phyloP scores from a whole-genome alignment of 208 protist genomes.

The Tritrichomonas musculus region DNA sequence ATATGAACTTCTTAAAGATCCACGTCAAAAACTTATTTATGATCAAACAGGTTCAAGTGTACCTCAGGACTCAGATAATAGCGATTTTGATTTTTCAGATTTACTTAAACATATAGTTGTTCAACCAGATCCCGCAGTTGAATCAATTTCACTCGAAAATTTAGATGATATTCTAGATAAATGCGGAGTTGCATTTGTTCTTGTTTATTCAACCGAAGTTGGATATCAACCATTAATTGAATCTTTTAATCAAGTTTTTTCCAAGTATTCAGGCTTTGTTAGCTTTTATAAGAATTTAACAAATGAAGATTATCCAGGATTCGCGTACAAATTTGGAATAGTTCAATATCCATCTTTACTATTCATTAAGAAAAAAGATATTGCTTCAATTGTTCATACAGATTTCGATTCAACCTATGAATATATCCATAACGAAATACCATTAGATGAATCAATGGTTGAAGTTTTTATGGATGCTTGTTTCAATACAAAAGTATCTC shows the following conservation, averaged over 20 bases:
- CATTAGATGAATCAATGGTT: too few species aligned
- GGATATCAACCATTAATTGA: too few species aligned
- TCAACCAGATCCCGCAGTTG: background rate
- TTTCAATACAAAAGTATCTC: background rate
- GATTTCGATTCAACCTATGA: background rate
- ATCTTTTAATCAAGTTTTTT: background rate
- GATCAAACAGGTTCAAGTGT: conserved; percentile 30
- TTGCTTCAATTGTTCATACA: background rate
- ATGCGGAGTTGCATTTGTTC: background rate
- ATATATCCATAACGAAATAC: too few species aligned
- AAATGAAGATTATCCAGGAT: background rate
- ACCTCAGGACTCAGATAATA: too few species aligned
- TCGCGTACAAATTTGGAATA: background rate
- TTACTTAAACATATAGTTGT: background rate
- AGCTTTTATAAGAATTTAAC: background rate
- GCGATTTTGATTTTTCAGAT: background rate
- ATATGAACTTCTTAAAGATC: conserved; percentile 49
- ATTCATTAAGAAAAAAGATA: background rate
- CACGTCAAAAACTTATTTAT: conserved; percentile 45
- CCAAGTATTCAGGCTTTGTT: background rate
- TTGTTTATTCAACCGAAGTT: too few species aligned
- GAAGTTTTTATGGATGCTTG: background rate
- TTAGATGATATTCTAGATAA: background rate
- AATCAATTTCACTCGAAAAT: background rate
- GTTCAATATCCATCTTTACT: background rate